phyloP scores from a whole-genome alignment of 1,284 basidiomycete species.

The Moniliophthora roreri region DNA sequence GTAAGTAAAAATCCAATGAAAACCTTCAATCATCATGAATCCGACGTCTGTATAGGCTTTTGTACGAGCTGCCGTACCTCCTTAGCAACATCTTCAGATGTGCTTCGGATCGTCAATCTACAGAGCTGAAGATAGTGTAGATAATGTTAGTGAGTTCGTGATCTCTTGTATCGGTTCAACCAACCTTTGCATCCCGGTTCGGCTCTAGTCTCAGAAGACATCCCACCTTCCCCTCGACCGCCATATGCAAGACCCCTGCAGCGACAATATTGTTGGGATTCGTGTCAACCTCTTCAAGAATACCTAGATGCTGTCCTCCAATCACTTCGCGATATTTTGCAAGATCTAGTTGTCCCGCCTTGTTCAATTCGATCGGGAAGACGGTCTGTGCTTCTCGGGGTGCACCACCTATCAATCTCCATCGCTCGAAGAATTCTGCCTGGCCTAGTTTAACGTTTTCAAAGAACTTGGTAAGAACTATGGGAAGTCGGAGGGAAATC shows the following conservation, averaged over 20 bases:
- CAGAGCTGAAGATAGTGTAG: constrained; percentile 62
- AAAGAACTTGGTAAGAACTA: constrained; percentile 90
- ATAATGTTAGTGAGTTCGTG: constrained; percentile 2
- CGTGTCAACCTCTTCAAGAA: constrained; percentile 82
- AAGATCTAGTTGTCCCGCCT: constrained; percentile 72
- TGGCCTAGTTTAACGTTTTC: constrained; percentile 86
- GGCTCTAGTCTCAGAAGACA: constrained; percentile 93
- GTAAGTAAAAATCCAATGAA: no score
- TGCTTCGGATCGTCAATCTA: constrained; percentile 92
- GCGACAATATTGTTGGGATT: constrained; percentile 88
- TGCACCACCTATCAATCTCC: constrained; percentile 95
- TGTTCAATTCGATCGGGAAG: constrained; percentile 77
- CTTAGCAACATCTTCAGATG: constrained; percentile 87
- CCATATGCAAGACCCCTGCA: constrained; percentile 92
- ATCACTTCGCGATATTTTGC: constrained; percentile 75
- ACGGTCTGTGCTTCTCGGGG: constrained; percentile 90
- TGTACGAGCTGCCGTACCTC: constrained; percentile 76
- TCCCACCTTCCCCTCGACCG: constrained; percentile 88
- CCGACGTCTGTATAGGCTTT: constrained; percentile 31
- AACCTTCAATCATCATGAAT: no score
- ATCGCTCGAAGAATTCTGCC: constrained; percentile 94
- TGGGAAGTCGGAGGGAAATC: constrained; percentile 81
- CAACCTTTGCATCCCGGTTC: constrained; percentile 90
- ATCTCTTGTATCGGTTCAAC: constrained; percentile 16
- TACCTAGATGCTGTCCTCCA: constrained; percentile 71